Evolutionary conservation across 2,329 filamentous ascomycete genomes (phyloP).

Genomic region (Curvularia verruculosa): DNA sequence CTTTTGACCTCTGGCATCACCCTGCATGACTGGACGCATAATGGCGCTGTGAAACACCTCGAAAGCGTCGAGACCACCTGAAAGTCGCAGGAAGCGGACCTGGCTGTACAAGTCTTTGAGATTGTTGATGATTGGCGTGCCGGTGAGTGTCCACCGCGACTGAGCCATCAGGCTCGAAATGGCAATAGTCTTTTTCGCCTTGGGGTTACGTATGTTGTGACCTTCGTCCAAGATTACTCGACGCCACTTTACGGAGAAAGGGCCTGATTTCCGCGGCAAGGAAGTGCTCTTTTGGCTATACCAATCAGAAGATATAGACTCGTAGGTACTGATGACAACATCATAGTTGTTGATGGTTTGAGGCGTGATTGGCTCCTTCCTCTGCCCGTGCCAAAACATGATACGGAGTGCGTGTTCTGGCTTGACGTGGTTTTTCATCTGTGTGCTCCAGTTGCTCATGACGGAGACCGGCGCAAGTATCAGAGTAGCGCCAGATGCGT

Average conservation of each 20-base stretch:
- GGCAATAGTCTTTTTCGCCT: conserved; percentile 73
- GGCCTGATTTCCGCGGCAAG: conserved; percentile 39
- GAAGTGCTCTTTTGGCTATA: conserved; percentile 53
- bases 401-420: conserved; percentile 67
- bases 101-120: conserved; percentile 82
- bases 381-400: conserved; percentile 74
- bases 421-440: conserved; percentile 75
- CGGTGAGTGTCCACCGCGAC: conserved; percentile 71
- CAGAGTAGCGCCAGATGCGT: conserved; percentile 64
- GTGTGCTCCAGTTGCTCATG: conserved; percentile 88
- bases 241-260: conserved; percentile 74
- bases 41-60: conserved; percentile 76
- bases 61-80: conserved; percentile 74
- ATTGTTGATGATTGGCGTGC: conserved; percentile 78
- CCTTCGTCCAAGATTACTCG: conserved; percentile 59
- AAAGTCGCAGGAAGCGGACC: conserved; percentile 76
- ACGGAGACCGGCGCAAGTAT: conserved; percentile 84
- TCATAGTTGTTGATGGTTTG: conserved; percentile 69
- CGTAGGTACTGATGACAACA: conserved; percentile 85
- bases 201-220: conserved; percentile 79
- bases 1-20: conserved; percentile 63
- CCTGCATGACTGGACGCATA: conserved; percentile 68
- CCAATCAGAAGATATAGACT: conserved; percentile 72
- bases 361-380: conserved; percentile 57
- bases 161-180: conserved; percentile 70